A percentile compares a stretch with the other conserved stretches of the same genome.
Evolutionary conservation across 352 stramenopile genomes (phyloP).

Genomic region (Globisporangium cederbergense): DNA sequence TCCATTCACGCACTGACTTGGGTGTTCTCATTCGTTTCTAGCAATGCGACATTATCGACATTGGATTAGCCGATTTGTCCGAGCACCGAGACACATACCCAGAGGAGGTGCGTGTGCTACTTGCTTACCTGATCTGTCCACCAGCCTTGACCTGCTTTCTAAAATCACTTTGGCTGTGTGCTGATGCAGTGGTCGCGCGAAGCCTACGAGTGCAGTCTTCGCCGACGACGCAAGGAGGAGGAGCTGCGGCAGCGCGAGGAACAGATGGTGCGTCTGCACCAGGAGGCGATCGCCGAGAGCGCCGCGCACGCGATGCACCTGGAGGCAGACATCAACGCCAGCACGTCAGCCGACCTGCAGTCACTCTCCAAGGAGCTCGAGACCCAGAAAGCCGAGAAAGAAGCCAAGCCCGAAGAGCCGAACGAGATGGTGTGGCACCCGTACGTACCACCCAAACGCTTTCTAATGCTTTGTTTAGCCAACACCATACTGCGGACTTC

Average conservation of each 20-base stretch:
- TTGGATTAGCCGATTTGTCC: slow-evolving; percentile 64
- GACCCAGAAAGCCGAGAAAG: slow-evolving; percentile 44
- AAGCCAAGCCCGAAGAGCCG: slow-evolving; percentile 54
- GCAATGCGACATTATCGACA: slow-evolving; percentile 84
- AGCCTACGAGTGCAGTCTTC: slow-evolving; percentile 43
- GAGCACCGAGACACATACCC: slow-evolving; percentile 67
- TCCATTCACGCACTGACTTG: not conserved
- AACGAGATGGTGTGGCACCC: slow-evolving; percentile 84
- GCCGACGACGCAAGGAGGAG: slow-evolving; percentile 54
- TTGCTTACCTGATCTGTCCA: not conserved
- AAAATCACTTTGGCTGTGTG: not conserved
- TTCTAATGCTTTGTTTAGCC: not conserved
- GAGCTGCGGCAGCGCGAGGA: slow-evolving; percentile 65
- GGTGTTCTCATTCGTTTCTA: slow-evolving; percentile 11
- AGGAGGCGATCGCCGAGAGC: slow-evolving; percentile 70
- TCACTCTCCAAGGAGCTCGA: slow-evolving; percentile 61
- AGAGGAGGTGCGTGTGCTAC: slow-evolving; percentile 45
- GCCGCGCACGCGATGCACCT: slow-evolving; percentile 67
- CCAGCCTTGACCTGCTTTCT: no score
- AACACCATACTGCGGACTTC: not conserved
- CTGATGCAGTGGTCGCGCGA: slow-evolving; percentile 53
- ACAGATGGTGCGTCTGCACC: slow-evolving; percentile 62
- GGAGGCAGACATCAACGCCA: slow-evolving; percentile 60
- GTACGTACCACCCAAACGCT: slow-evolving; percentile 34
- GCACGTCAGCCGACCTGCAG: slow-evolving; percentile 42